These are phyloP conservation scores for Flaveria floridana DNA, from an alignment of 140 eudicot species.

Conservation along the genomic window DNA sequence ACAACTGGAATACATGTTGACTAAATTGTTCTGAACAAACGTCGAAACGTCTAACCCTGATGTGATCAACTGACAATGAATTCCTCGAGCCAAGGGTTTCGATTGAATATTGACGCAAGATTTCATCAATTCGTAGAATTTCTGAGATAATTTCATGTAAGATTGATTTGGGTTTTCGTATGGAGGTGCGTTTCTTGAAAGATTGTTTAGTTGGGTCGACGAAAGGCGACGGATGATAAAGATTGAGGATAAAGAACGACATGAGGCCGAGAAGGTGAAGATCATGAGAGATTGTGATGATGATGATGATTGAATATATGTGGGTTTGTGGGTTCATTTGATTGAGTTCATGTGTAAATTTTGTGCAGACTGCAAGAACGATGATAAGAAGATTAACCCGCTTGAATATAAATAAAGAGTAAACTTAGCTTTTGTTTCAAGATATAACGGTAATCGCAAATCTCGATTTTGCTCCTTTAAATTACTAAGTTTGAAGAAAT, in stretches of 20 bases:
- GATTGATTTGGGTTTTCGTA: slow-evolving; percentile 17
- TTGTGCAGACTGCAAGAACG: slow-evolving; percentile 15
- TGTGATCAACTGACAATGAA: slow-evolving; percentile 39
- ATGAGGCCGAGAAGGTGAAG: slow-evolving; percentile 27
- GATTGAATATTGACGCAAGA: slow-evolving; percentile 25
- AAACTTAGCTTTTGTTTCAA: too few relatives aligned
- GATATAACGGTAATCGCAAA: too few relatives aligned
- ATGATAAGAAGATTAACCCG: neutral
- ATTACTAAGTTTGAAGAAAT: too few relatives aligned
- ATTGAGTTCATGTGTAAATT: slow-evolving; percentile 25
- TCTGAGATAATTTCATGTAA: slow-evolving; percentile 37
- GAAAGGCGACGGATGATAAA: slow-evolving; percentile 27
- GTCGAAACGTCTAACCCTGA: slow-evolving; percentile 29
- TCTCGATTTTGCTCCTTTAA: too few relatives aligned
- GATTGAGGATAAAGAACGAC: slow-evolving; percentile 25
- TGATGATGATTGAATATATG: neutral
- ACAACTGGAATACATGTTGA: slow-evolving; percentile 41
- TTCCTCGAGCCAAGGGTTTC: slow-evolving; percentile 28
- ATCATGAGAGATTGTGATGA: slow-evolving; percentile 32
- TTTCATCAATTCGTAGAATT: slow-evolving; percentile 44
- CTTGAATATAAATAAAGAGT: neutral
- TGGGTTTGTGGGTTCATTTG: slow-evolving; percentile 16
- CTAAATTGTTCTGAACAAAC: slow-evolving; percentile 36
- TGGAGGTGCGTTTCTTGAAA: neutral
- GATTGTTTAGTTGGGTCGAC: slow-evolving; percentile 29